Percentiles rank a stretch among this genome's conserved stretches.
These are phyloP conservation scores for Gyrodon lividus DNA, from an alignment of 768 basidiomycete genomes.

Conservation along the genomic window DNA sequence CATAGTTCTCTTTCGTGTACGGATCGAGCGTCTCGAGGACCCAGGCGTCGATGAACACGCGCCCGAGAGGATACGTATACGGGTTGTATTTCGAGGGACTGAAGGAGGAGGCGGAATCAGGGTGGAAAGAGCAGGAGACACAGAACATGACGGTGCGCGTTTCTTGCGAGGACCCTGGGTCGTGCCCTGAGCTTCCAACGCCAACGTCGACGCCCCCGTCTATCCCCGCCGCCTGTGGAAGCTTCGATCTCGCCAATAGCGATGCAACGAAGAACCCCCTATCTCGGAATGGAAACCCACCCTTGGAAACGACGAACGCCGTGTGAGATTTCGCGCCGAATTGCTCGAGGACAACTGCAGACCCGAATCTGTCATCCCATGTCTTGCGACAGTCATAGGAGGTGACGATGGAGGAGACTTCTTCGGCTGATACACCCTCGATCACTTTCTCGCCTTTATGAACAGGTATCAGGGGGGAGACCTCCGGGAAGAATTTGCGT, in stretches of 20 bases:
- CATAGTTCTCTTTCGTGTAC: slow-evolving; percentile 89
- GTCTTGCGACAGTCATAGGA: slow-evolving; percentile 69
- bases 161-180: slow-evolving; percentile 36
- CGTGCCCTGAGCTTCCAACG: slow-evolving; percentile 13
- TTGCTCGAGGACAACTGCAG: slow-evolving; percentile 65
- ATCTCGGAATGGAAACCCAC: slow-evolving; percentile 88
- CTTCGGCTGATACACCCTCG: slow-evolving; percentile 91
- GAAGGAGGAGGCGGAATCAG: slow-evolving; percentile 58
- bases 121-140: slow-evolving; percentile 79
- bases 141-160: slow-evolving; percentile 70
- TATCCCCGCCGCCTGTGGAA: slow-evolving; percentile 35
- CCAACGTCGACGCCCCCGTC: slow-evolving; percentile 45
- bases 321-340: slow-evolving; percentile 77
- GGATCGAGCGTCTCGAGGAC: slow-evolving; percentile 95
- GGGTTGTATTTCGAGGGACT: slow-evolving; percentile 73
- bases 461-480: slow-evolving; percentile 80
- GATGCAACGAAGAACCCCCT: slow-evolving; percentile 82
- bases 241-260: slow-evolving; percentile 61
- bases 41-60: slow-evolving; percentile 91
- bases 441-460: slow-evolving; percentile 89
- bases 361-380: slow-evolving; percentile 88
- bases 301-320: slow-evolving; percentile 68
- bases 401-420: slow-evolving; percentile 71
- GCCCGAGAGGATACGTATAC: slow-evolving; percentile 68
- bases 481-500: slow-evolving; percentile 69